Conservation (phyloP, 192 early-diverging fungal species). For the Rhizophagus sp. region DNA sequence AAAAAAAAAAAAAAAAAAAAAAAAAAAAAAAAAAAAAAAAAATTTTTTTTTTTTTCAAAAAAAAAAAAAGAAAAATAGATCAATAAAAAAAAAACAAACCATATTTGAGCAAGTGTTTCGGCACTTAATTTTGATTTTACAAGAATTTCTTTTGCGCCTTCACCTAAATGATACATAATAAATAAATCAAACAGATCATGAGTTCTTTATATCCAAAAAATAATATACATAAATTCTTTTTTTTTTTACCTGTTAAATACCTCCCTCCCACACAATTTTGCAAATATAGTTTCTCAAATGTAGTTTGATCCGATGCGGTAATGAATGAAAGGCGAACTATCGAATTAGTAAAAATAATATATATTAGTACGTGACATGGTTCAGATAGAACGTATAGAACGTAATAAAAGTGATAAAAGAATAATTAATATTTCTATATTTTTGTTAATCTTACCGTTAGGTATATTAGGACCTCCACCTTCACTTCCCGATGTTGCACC, state of each 20-base stretch:
- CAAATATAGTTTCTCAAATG: conserved; percentile 41
- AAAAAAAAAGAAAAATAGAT: neutral
- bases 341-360: neutral
- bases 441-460: conserved; percentile 4
- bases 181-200: neutral
- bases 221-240: neutral
- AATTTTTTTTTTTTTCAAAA: no score
- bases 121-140: conserved; percentile 36
- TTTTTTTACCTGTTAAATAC: neutral
- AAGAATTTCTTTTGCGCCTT: conserved; percentile 39
- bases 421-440: neutral
- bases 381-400: neutral
- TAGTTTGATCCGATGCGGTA: conserved; percentile 39
- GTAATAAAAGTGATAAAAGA: neutral
- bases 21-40: no score
- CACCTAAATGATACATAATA: conserved; percentile 24
- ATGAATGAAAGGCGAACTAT: conserved; percentile 45
- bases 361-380: neutral
- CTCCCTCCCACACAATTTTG: conserved; percentile 31
- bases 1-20: no score
- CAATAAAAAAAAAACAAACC: conserved; percentile 34
- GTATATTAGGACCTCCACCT: conserved; percentile 2
- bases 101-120: conserved; percentile 43
- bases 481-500: neutral
- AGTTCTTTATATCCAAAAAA: neutral